Percentiles rank a stretch among this genome's conserved stretches.
These are phyloP conservation scores for Cynara cardunculus DNA, from an alignment of 129 eudicot genomes.

Conservation along the genomic window DNA sequence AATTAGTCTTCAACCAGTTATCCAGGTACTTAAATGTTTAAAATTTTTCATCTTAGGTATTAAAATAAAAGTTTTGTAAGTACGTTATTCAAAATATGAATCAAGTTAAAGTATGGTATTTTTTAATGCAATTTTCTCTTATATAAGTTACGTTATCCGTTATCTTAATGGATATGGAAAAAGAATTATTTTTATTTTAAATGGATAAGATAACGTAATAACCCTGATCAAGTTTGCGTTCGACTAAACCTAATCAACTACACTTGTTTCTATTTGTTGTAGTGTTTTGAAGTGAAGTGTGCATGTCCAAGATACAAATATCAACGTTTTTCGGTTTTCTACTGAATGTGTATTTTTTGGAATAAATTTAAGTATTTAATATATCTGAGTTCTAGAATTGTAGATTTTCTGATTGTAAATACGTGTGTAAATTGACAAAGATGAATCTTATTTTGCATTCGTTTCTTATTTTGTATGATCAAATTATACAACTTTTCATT, in stretches of 20 bases:
- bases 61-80: too few relatives aligned
- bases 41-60: too few relatives aligned
- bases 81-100: too few relatives aligned
- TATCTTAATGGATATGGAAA: too few relatives aligned
- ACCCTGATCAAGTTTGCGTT: background rate
- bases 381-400: background rate
- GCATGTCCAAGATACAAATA: background rate
- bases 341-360: background rate
- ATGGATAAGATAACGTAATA: background rate
- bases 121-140: too few relatives aligned
- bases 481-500: too few relatives aligned
- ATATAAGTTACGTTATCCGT: too few relatives aligned
- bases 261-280: constrained; percentile 9
- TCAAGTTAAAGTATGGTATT: too few relatives aligned
- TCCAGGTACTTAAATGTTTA: too few relatives aligned
- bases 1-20: too few relatives aligned
- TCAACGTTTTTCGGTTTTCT: background rate
- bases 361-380: background rate
- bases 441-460: background rate
- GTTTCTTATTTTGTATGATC: background rate
- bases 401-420: background rate
- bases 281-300: constrained; percentile 33
- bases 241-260: background rate
- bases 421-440: background rate
- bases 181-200: too few relatives aligned